Evolutionary conservation across 2,329 filamentous ascomycete genomes (phyloP), one percentile per base, ranked within the genome.

Genomic region (Fusarium tjaetaba): DNA sequence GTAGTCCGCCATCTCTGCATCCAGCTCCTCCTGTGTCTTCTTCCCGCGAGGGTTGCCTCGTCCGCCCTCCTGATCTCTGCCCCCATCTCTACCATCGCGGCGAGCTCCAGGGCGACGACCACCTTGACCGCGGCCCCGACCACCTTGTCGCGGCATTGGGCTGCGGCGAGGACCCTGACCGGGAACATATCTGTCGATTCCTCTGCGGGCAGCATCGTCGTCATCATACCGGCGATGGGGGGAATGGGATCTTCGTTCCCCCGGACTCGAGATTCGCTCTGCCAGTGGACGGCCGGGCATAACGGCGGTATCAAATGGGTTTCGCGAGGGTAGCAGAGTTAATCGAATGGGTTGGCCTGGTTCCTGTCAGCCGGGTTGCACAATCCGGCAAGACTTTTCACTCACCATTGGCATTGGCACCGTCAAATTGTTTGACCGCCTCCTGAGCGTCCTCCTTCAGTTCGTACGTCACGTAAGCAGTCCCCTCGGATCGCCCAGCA

Each of bases 1-100:
- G 82, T 98, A 98, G 80, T 97, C 94, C 36, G 92, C 94, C 95
- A 98, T 98, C 84, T 98, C 95, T n/a, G 94, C 94, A 81, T 98
- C 95, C 45, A 98, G 86, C 81, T 98, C 94, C 77, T 97, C 94
- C 75, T 95, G 93, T 0, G 95, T 97, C 88, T 97, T 97, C 83
- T 90, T 92, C 5, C 91, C 87, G 55, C 94, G 88, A 43, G 88
- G 88, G 60, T 86, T 84, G 28, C 82, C 81, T 30, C 84, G 80
- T 45, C 82, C 84, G 73, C 82, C 71, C 36, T 82, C 77, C 36
- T 84, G 82, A 4, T 69, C 63, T 28, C 65, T 56, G n/a, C 62
- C 65, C 11, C 62, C 75, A 36, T 89, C 86, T 43, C 88, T 65
- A 8, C 64, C 83, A 14, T 73, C 68, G 26, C 73, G 71, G 30